These are phyloP conservation scores for Talinum fruticosum DNA, from an alignment of 148 eudicot genomes.

Conservation along the genomic window DNA sequence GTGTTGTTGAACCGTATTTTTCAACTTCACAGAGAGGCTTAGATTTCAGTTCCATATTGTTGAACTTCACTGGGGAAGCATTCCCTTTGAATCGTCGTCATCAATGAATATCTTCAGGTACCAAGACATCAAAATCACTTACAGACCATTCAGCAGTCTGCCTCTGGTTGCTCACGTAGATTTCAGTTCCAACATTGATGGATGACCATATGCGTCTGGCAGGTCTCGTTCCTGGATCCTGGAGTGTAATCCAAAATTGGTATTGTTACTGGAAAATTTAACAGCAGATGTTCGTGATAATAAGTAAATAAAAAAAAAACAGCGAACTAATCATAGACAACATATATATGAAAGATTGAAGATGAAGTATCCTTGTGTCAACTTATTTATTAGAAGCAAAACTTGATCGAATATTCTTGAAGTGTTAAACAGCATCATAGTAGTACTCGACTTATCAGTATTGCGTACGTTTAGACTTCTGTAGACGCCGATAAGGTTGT, in stretches of 20 bases:
- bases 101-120: conserved; percentile 5
- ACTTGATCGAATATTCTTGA: not conserved
- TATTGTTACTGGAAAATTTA: not conserved
- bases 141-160: conserved; percentile 38
- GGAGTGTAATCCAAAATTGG: not conserved
- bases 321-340: not conserved
- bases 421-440: not conserved
- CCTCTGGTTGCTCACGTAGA: conserved; percentile 22
- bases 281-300: not conserved
- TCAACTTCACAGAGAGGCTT: no score
- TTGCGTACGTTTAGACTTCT: not conserved
- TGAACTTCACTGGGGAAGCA: not conserved
- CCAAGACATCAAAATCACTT: conserved; percentile 31
- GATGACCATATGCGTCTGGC: conserved; percentile 33
- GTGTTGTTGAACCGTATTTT: not conserved
- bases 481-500: not conserved
- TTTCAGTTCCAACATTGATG: conserved; percentile 28
- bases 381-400: not conserved
- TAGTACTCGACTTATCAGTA: no score
- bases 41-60: no score
- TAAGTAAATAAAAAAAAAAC: no score
- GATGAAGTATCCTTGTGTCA: not conserved
- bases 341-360: not conserved
- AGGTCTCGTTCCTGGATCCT: conserved; percentile 40
- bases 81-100: not conserved